Evolutionary conservation across 2,329 filamentous ascomycete species (phyloP), one percentile per base, ranked within the genome.

Genomic region (Dactylella cylindrospora): DNA sequence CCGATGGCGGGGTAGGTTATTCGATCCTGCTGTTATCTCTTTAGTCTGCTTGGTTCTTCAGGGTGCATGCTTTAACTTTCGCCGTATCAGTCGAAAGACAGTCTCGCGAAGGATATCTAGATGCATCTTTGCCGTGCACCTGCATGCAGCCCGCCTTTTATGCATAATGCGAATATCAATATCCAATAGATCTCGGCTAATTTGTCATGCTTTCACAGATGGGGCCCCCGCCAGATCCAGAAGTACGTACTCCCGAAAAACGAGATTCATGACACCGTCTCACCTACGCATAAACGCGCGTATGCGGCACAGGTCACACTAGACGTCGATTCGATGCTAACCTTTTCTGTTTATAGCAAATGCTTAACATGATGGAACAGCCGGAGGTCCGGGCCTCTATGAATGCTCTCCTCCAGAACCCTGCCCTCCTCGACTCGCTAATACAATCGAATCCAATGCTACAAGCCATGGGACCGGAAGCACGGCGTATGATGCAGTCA

Each of bases 351-450:
- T 23, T 41, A 3, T 44, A 62, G 55, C 80, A 86, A 57, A 82
- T 98, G 72, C 81, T 89, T 53, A 80, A 84, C 66, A 86, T 96
- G 82, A 84, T 98, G 69, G 84, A 87, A 65, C 89, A 97, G 71
- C 93, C 93, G 17, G 85, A 88, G 70, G 84, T 95, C 53, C 83
- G 88, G 66, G 85, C 89, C 67, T 84, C 85, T 51, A 87, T 98
- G 82, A 95, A 93, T 73, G 91, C 96, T 74, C 89, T 90, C 28
- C 85, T 98, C 72, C 88, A 90, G 73, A 97, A 97, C 74, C 91
- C 93, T n/a, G 82, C 84, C 13, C 86, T 98, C 68, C 81, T 97
- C 71, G 89, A 97, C 71, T 88, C 94, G 81, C 88, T 97, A 80
- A 90, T 98, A 68, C 83, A 93, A 69, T 83, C 86, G 70, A 95